These are phyloP conservation scores for Pseudonitzschia multiseries DNA, from an alignment of 108 stramenopile genomes.

Conservation along the genomic window DNA sequence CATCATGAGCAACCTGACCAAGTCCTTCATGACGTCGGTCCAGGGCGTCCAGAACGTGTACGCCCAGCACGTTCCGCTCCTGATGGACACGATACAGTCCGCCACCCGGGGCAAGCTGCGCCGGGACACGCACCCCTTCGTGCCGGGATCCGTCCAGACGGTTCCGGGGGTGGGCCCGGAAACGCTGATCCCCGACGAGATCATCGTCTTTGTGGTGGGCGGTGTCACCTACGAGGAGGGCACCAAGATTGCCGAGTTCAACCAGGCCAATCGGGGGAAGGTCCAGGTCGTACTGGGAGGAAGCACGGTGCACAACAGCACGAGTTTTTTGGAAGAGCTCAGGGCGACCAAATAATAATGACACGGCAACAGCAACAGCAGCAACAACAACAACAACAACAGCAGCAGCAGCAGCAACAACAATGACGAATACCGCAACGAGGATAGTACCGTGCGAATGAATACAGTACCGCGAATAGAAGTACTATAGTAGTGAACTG, in stretches of 20 bases:
- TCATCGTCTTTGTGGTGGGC: slow-evolving; percentile 94
- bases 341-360: slow-evolving; percentile 39
- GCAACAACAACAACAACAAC: too few relatives aligned
- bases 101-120: slow-evolving; percentile 87
- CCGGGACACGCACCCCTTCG: slow-evolving; percentile 75
- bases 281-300: slow-evolving; percentile 87
- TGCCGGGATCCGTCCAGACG: slow-evolving; percentile 43
- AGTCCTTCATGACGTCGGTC: slow-evolving; percentile 91
- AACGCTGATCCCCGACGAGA: slow-evolving; percentile 65
- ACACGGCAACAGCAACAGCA: too few relatives aligned
- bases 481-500: too few relatives aligned
- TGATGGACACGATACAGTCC: slow-evolving; percentile 88
- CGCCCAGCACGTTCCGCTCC: slow-evolving; percentile 94
- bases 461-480: too few relatives aligned
- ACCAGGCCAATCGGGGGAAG: slow-evolving; percentile 61
- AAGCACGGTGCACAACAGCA: slow-evolving; percentile 94
- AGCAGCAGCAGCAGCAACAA: too few relatives aligned
- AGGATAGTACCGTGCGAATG: too few relatives aligned
- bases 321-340: slow-evolving; percentile 93
- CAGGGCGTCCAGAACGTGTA: slow-evolving; percentile 98
- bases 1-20: slow-evolving; percentile 87
- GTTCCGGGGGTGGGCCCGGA: slow-evolving; percentile 33
- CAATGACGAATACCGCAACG: too few relatives aligned
- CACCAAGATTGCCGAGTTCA: slow-evolving; percentile 87
- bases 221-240: slow-evolving; percentile 98